Base-by-base conservation (phyloP, 768 basidiomycete species). In the Collybiopsis confluens region DNA sequence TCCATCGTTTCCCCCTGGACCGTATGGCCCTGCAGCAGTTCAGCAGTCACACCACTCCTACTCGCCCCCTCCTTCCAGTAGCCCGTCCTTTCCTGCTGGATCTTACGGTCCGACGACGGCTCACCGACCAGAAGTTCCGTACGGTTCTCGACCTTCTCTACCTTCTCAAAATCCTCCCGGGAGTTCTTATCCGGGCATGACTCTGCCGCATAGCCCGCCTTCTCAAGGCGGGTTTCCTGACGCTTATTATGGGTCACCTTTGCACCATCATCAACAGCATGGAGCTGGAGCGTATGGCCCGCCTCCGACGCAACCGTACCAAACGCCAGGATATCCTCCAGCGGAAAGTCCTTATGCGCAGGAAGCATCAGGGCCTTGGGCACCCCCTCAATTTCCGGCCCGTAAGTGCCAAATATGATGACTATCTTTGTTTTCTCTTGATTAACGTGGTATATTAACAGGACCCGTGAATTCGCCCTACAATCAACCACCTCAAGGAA, bases 341-440 rank as follows among this genome's bases (percentile, higher is more conserved):
- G n/a, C 38, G 9, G 38, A 40, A 42, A 27, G 30, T 26, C 13
- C 47, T 15, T 48, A 35, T 37, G 2, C 35, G 10, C 47, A 48
- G 15, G 35, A 48, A 35, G 21, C 13, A 5, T 21, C 62, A 48
- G 57, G 58, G 35, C 54, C 57, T n/a, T 51, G 63, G 37, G 58
- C 54, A 6, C 27, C 61, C 42, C 63, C 65, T 43, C 68, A 70
- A 54, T 52, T 69, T 45, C 70, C 68, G 21, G 68, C 68, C 54
- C 68, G 78, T 79, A 64, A 59, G 71, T 20, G 11, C 13, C 11
- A 20, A 20, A 5, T 20, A 46, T 46, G 18, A n/a, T 27, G n/a
- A n/a, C n/a, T n/a, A n/a, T 24, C 24, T 35, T 57, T 54, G 27
- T 52, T 49, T 49, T 54, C 51, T 30, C 30, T 45, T 41, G 35